phyloP scores from a whole-genome alignment of 495 filamentous ascomycete genomes.

The Penicillium macrosclerotiorum region DNA sequence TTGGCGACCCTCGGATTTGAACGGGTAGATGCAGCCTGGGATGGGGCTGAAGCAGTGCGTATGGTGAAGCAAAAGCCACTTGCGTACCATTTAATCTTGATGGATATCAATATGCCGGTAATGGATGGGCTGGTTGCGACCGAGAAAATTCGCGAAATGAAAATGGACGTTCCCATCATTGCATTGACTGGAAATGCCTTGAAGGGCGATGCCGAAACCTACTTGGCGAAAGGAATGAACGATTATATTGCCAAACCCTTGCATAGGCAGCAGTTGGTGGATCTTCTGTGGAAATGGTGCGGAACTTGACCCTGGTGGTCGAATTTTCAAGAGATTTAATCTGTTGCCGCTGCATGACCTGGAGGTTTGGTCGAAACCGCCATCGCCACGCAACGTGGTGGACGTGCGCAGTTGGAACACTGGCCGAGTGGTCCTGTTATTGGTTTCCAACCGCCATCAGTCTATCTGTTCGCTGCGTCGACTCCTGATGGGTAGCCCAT shows the following conservation, averaged over 20 bases:
- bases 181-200: constrained; percentile 65
- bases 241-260: constrained; percentile 63
- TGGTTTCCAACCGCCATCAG: too few species aligned
- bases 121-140: constrained; percentile 68
- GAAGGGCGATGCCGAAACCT: constrained; percentile 57
- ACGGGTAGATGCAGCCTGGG: constrained; percentile 50
- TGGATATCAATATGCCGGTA: constrained; percentile 72
- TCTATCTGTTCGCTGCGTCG: too few species aligned
- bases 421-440: too few species aligned
- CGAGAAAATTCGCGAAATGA: constrained; percentile 55
- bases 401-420: too few species aligned
- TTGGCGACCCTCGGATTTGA: constrained; percentile 53
- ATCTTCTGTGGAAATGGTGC: constrained; percentile 39
- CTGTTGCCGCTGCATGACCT: too few species aligned
- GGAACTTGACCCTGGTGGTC: constrained; percentile 13
- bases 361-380: too few species aligned
- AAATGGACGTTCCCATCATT: constrained; percentile 53
- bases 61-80: constrained; percentile 49
- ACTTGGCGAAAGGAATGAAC: constrained; percentile 60
- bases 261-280: constrained; percentile 42
- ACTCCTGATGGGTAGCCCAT: too few species aligned
- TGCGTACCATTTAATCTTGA: constrained; percentile 54
- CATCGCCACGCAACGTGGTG: too few species aligned
- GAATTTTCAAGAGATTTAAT: neutral
- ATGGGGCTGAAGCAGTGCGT: constrained; percentile 57